phyloP scores from a whole-genome alignment of 305 asterid species.

The Withania somnifera region DNA sequence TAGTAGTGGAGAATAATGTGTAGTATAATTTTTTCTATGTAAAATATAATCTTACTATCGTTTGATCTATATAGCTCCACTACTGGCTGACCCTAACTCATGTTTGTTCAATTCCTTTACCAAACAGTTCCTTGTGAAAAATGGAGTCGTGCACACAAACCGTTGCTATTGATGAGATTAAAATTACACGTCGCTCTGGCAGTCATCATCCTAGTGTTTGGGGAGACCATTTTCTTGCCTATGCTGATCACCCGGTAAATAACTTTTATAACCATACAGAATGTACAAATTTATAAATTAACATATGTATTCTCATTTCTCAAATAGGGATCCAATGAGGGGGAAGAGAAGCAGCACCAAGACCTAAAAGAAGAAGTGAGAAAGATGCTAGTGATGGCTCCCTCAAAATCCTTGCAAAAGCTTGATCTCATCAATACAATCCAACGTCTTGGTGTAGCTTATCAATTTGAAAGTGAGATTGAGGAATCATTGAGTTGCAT shows the following conservation, averaged over 20 bases:
- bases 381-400: neutral
- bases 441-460: slow-evolving; percentile 35
- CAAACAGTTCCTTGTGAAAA: too few species aligned
- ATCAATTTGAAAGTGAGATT: slow-evolving; percentile 33
- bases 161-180: neutral
- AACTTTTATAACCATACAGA: too few species aligned
- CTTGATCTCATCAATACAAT: slow-evolving; percentile 25
- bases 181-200: neutral
- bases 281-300: neutral
- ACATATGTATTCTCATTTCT: neutral
- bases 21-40: too few species aligned
- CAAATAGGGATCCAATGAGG: neutral
- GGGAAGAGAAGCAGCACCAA: slow-evolving; percentile 10
- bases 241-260: neutral
- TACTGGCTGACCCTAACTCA: too few species aligned
- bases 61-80: too few species aligned
- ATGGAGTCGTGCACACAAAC: neutral
- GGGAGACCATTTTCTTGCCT: neutral
- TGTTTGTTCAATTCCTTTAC: too few species aligned
- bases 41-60: too few species aligned
- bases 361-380: slow-evolving; percentile 13
- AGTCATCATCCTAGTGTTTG: neutral
- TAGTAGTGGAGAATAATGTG: too few species aligned
- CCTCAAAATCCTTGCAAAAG: slow-evolving; percentile 3
- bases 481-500: slow-evolving; percentile 5